Evolutionary conservation across 2,329 filamentous ascomycete genomes (phyloP).

Genomic region (Aspergillus sp.): DNA sequence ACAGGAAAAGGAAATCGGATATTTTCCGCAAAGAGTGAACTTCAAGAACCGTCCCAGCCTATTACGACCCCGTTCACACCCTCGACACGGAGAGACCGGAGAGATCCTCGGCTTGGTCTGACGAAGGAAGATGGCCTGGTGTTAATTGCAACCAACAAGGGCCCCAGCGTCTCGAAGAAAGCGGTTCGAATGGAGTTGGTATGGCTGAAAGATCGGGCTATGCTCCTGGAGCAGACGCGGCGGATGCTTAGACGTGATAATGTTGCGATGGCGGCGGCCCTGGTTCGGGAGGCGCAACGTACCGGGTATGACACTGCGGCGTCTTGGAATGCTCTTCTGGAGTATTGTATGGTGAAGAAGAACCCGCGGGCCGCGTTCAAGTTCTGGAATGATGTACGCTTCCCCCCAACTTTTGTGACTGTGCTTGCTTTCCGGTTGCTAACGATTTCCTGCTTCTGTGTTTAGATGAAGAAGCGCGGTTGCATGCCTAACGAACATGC

Average conservation of each 20-base stretch:
- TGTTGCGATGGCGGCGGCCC: conserved; percentile 64
- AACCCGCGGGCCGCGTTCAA: conserved; percentile 68
- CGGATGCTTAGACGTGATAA: conserved; percentile 59
- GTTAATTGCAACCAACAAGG: conserved; percentile 16
- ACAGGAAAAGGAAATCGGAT: too few species aligned
- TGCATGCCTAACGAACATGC: conserved; percentile 79
- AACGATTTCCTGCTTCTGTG: conserved; percentile 12
- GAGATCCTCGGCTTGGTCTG: background rate
- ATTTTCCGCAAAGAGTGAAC: too few species aligned
- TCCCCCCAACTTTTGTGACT: background rate
- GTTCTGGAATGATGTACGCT: conserved; percentile 78
- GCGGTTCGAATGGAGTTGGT: conserved; percentile 55
- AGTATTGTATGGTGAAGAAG: conserved; percentile 64
- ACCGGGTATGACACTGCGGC: conserved; percentile 65
- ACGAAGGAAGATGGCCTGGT: conserved; percentile 11
- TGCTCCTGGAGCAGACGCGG: conserved; percentile 68
- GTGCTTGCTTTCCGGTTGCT: background rate
- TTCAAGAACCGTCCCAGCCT: too few species aligned
- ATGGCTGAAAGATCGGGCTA: conserved; percentile 68
- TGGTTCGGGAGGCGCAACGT: conserved; percentile 68
- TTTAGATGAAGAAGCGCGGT: conserved; percentile 88
- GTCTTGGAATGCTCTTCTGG: conserved; percentile 85
- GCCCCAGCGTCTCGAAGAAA: background rate
- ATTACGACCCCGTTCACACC: background rate
- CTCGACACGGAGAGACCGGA: too few species aligned